phyloP scores from a whole-genome alignment of 495 filamentous ascomycete species.

The Penicillium canescens region DNA sequence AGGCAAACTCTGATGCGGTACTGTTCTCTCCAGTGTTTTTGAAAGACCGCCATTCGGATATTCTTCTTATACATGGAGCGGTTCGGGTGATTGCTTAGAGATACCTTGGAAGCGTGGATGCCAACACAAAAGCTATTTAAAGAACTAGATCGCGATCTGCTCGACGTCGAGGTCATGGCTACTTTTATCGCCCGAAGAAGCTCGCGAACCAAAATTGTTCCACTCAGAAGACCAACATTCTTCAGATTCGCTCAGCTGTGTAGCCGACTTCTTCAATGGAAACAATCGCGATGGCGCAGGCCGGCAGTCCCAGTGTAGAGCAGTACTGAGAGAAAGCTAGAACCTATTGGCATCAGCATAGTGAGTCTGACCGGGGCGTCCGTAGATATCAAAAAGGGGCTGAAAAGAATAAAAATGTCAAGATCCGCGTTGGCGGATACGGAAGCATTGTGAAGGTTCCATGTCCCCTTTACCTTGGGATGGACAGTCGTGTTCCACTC shows the following conservation, averaged over 20 bases:
- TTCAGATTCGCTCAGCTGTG: constrained; percentile 19
- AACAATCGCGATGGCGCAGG: constrained; percentile 30
- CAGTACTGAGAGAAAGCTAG: constrained; percentile 32
- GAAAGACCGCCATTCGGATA: constrained; percentile 26
- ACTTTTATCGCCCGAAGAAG: neutral
- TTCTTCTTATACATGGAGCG: constrained; percentile 25
- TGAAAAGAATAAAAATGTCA: constrained; percentile 53
- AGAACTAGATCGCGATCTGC: neutral
- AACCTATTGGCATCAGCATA: constrained; percentile 40
- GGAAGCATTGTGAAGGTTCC: constrained; percentile 56
- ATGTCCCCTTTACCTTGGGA: constrained; percentile 49
- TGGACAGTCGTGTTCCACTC: constrained; percentile 35
- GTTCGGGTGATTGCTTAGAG: constrained; percentile 9
- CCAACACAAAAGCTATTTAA: constrained; percentile 10
- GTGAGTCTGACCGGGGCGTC: constrained; percentile 24
- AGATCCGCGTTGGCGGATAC: constrained; percentile 27
- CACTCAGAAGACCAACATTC: neutral
- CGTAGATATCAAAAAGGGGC: constrained; percentile 37
- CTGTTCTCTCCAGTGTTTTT: constrained; percentile 13
- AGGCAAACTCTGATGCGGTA: neutral
- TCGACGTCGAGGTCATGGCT: neutral
- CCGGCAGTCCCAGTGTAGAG: constrained; percentile 23
- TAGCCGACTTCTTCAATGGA: constrained; percentile 37
- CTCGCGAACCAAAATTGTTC: neutral
- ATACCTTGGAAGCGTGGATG: neutral